A percentile compares a stretch with the other conserved stretches of the same genome.
Conservation (phyloP, 495 filamentous ascomycete genomes). For the Penicillium simplicissimum region DNA sequence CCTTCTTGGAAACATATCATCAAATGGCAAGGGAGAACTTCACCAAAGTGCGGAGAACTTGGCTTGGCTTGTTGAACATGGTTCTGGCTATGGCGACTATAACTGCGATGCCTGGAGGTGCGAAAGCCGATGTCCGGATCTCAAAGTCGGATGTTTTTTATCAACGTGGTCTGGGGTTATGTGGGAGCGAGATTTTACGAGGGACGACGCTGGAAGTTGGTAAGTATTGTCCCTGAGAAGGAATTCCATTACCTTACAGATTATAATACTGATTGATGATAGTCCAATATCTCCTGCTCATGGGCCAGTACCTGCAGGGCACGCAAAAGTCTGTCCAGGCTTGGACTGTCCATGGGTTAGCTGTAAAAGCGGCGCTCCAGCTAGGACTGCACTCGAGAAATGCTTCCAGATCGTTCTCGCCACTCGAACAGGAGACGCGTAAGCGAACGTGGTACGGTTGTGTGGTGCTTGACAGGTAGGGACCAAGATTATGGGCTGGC, state of each 20-base stretch:
- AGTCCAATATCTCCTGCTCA: slow-evolving; percentile 39
- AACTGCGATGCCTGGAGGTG: slow-evolving; percentile 18
- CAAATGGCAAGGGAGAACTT: slow-evolving; percentile 32
- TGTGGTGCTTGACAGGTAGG: slow-evolving; percentile 45
- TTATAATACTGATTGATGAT: not conserved
- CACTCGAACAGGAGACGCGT: slow-evolving; percentile 40
- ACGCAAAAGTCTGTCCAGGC: slow-evolving; percentile 46
- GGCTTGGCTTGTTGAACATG: slow-evolving; percentile 31
- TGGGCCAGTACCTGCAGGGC: slow-evolving; percentile 45
- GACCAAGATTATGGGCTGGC: not conserved
- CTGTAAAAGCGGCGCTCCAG: slow-evolving; percentile 40
- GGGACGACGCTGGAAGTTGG: slow-evolving; percentile 39
- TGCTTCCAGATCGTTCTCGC: slow-evolving; percentile 17
- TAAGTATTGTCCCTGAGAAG: slow-evolving; percentile 5
- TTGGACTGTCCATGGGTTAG: slow-evolving; percentile 44
- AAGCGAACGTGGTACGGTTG: slow-evolving; percentile 51
- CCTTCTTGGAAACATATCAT: slow-evolving; percentile 39
- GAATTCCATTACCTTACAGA: not conserved
- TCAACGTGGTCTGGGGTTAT: slow-evolving; percentile 31
- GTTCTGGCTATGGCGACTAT: slow-evolving; percentile 25
- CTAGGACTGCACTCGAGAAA: slow-evolving; percentile 40
- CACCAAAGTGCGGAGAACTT: slow-evolving; percentile 35
- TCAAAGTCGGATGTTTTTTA: slow-evolving; percentile 40
- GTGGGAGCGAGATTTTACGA: slow-evolving; percentile 35
- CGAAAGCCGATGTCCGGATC: slow-evolving; percentile 20